Conservation (phyloP, 306 rosid species). For the Vigna trinervia region DNA sequence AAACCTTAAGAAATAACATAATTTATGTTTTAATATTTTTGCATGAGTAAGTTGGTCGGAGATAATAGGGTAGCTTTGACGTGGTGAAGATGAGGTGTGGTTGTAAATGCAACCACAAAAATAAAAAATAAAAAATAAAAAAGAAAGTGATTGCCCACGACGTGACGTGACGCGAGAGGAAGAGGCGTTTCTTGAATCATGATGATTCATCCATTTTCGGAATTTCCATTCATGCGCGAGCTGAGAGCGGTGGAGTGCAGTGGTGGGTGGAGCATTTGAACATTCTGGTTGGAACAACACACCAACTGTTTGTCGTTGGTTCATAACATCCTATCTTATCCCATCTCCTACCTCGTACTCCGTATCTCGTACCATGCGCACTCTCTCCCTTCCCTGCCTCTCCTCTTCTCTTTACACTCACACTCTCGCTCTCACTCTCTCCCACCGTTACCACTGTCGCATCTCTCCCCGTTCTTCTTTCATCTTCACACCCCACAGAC, state of each 20-base stretch:
- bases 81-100: too few species aligned
- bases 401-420: slow-evolving; percentile 44
- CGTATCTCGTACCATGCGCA: slow-evolving; percentile 63
- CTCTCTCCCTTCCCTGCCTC: slow-evolving; percentile 64
- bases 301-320: too few species aligned
- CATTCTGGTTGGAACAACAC: too few species aligned
- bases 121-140: not conserved
- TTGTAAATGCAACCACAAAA: slow-evolving; percentile 42
- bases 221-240: too few species aligned
- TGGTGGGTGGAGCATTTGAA: too few species aligned
- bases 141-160: not conserved
- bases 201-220: not conserved
- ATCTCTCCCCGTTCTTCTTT: slow-evolving; percentile 47
- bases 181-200: not conserved
- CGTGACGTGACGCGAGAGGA: not conserved
- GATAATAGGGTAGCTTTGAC: too few species aligned
- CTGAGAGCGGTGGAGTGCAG: too few species aligned
- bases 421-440: not conserved
- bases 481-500: slow-evolving; percentile 58
- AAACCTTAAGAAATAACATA: too few species aligned
- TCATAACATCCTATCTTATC: not conserved
- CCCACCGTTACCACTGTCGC: slow-evolving; percentile 19
- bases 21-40: too few species aligned
- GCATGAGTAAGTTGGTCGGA: too few species aligned
- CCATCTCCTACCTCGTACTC: not conserved